Base-by-base conservation (phyloP, 2,329 filamentous ascomycete genomes). In the Pestalotiopsis sp. region DNA sequence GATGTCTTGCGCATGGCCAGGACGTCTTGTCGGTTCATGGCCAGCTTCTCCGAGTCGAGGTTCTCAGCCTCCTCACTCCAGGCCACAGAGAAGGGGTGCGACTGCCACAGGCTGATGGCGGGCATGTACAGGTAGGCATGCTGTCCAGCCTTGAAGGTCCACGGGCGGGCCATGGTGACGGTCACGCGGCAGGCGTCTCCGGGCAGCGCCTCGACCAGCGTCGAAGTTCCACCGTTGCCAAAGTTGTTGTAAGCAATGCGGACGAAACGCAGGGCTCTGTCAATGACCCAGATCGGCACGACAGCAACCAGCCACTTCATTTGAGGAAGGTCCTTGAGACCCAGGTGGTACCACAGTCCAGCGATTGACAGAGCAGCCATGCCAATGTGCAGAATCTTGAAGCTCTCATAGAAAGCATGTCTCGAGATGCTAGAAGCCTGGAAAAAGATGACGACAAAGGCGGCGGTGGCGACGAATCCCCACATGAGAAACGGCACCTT, bases 41-140 rank as follows among this genome's bases (percentile, higher is more conserved):
- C 85, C 52, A 90, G 80, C 79, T 87, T 88, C 71, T 90, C 88
- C 12, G 80, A 77, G 65, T 80, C 81, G 13, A 82, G 74, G 64
- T 83, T 80, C 69, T 87, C 86, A 57, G 83, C 85, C 70, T 93
- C 91, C 69, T 93, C 90, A 72, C 89, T 91, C 92, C 92, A 95
- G 45, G 91, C 91, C 58, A 94, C 85, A 2, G 92, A 93, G 82
- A 95, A 95, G 1, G 92, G 92, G 76, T 95, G 92, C 61, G 91
- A 93, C 73, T 92, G 92, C 87, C 88, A 91, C 70, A 90, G 85
- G 71, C 91, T 91, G 75, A 95, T 83, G 4, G 85, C 83, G 7
- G 93, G 93, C 81, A 95, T 87, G 81, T 94, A 94, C 23, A 95
- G 81, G 78, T 94, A 95, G 45, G 92, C 90, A 77, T 95, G 92